phyloP scores from a whole-genome alignment of 192 early-diverging fungal genomes.

The Globomyces pollinis-pini region DNA sequence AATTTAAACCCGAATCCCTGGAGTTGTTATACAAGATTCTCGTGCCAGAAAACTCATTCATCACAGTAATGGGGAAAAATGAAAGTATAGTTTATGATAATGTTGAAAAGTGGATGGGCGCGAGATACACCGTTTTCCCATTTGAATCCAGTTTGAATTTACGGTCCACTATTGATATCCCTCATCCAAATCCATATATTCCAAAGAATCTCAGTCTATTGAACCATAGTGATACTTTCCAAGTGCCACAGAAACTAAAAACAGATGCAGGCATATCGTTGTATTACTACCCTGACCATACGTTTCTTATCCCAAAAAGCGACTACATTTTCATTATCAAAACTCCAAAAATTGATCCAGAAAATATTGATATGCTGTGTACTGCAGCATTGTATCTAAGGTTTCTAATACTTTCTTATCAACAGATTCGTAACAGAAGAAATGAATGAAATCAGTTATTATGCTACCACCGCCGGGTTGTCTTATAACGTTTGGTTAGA shows the following conservation, averaged over 20 bases:
- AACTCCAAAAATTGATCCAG: slow-evolving; percentile 27
- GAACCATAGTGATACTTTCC: neutral
- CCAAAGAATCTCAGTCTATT: slow-evolving; percentile 21
- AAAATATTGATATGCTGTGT: slow-evolving; percentile 12
- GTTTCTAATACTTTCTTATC: neutral
- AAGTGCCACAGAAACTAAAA: slow-evolving; percentile 13
- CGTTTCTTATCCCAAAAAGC: slow-evolving; percentile 26
- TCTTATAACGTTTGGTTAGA: slow-evolving; percentile 18
- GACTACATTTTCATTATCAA: slow-evolving; percentile 20
- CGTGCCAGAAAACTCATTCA: slow-evolving; percentile 8
- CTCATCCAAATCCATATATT: slow-evolving; percentile 24
- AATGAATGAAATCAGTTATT: slow-evolving; percentile 26
- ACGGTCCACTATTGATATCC: slow-evolving; percentile 7
- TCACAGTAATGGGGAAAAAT: slow-evolving; percentile 18
- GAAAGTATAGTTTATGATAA: slow-evolving; percentile 3
- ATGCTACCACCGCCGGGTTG: slow-evolving; percentile 26
- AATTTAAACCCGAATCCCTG: slow-evolving; percentile 13
- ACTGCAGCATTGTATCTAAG: slow-evolving; percentile 19
- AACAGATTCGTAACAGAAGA: slow-evolving; percentile 25
- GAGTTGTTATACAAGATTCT: slow-evolving; percentile 11
- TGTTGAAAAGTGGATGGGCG: slow-evolving; percentile 37
- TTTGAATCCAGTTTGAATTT: neutral
- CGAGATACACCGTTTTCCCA: slow-evolving; percentile 14
- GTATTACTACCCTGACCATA: slow-evolving; percentile 19
- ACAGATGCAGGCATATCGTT: slow-evolving; percentile 1